Conservation (phyloP, 2,329 filamentous ascomycete genomes). For the Cercospora berteroae region DNA sequence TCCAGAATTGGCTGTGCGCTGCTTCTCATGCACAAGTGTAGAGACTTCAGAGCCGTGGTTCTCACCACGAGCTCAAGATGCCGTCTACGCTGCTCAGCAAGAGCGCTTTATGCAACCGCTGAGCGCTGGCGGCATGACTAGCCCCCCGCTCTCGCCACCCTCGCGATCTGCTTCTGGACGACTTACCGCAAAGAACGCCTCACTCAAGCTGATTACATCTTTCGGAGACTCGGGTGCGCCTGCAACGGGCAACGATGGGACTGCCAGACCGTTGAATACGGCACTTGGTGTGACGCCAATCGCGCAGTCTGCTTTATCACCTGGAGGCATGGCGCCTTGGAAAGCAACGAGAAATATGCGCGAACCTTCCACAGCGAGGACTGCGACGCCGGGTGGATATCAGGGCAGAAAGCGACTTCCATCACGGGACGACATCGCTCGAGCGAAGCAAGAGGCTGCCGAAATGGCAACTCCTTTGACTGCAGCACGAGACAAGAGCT, state of each 20-base stretch:
- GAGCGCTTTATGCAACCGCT: conserved; percentile 38
- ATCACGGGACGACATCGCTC: conserved; percentile 52
- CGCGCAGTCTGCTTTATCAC: conserved; percentile 64
- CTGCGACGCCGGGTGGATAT: conserved; percentile 60
- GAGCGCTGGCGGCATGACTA: conserved; percentile 57
- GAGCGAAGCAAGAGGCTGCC: conserved; percentile 57
- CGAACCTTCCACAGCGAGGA: conserved; percentile 52
- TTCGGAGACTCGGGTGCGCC: conserved; percentile 67
- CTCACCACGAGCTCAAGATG: conserved; percentile 71
- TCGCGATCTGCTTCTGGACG: conserved; percentile 52
- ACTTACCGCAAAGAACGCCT: conserved; percentile 71
- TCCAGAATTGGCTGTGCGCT: conserved; percentile 86
- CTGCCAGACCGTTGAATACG: conserved; percentile 9
- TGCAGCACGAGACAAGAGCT: conserved; percentile 56
- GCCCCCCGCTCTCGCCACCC: conserved; percentile 73
- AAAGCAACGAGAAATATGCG: conserved; percentile 37
- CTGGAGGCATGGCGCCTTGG: conserved; percentile 54
- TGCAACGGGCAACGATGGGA: conserved; percentile 40
- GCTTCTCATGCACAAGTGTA: conserved; percentile 84
- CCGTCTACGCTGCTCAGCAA: conserved; percentile 56
- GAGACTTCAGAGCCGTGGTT: conserved; percentile 86
- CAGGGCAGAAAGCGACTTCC: conserved; percentile 62
- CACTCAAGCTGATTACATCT: conserved; percentile 86
- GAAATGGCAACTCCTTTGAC: conserved; percentile 58
- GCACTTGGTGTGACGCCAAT: conserved; percentile 75